Base-by-base conservation (phyloP, 768 basidiomycete species). In the Lenzites betulinus region DNA sequence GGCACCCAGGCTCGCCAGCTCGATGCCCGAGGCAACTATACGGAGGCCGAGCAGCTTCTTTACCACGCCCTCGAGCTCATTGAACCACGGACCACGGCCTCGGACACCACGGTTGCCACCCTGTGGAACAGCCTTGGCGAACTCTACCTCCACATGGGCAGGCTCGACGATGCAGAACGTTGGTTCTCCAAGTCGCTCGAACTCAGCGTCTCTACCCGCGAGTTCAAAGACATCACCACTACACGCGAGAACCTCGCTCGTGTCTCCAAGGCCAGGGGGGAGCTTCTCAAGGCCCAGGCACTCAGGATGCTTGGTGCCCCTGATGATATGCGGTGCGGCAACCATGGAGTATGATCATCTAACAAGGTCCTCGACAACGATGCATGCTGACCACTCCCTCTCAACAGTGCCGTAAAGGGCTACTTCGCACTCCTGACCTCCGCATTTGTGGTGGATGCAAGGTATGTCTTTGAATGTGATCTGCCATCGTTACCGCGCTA, bases 221-320 rank as follows among this genome's bases (percentile, higher is more conserved):
- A 62, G 38, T 56, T 62, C 51, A 56, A 52, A 23, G 61, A 52
- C 30, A 62, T 62, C 30, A 74, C 75, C 8, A 72, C 68, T 9
- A 72, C 75, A 35, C 65, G 76, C 38, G 77, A 78, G 62, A 77
- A 76, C 54, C 70, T 77, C 18, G 78, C 71, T 1, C 67, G 72
- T 30, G 66, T 78, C 8, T 70, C 74, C 18, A 78, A 78, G 64
- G 65, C 69, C 15, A 65, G 66, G 51, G 75, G 74, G 12, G 62
- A 76, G 54, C 51, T 73, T 62, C 30, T 53, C 12, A 68, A 68
- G 48, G 76, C 76, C 1, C 76, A 71, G 51, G 67, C 68, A 5
- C 70, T 72, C n/a, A 66, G 74, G 26, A 60, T 67, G 51, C 64
- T 65, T 33, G 69, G 71, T 53, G 69, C 66, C 48, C 62, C 68